Evolutionary conservation across 2,329 filamentous ascomycete genomes (phyloP).

Genomic region (Colletotrichum musicola): DNA sequence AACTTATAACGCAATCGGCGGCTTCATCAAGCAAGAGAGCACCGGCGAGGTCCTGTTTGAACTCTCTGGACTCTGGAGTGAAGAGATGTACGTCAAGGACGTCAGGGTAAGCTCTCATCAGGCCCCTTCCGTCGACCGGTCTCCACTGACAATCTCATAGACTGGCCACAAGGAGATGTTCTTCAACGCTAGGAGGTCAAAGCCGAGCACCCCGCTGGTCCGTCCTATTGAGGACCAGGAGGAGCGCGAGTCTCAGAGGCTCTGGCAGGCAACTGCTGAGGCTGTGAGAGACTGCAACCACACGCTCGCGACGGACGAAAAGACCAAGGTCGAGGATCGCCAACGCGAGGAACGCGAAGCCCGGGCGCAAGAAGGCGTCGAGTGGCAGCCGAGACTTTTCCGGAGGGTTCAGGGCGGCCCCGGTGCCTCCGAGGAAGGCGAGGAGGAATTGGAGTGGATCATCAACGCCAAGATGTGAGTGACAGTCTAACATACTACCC

Average conservation of each 20-base stretch:
- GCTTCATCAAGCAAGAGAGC: slow-evolving; percentile 87
- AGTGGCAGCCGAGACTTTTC: slow-evolving; percentile 93
- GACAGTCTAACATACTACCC: neutral
- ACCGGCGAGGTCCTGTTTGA: slow-evolving; percentile 92
- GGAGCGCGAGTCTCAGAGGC: slow-evolving; percentile 87
- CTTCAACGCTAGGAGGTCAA: slow-evolving; percentile 86
- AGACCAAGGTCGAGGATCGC: slow-evolving; percentile 93
- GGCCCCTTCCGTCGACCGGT: neutral
- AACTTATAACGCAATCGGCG: slow-evolving; percentile 95
- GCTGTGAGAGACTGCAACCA: slow-evolving; percentile 90
- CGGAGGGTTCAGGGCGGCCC: slow-evolving; percentile 78
- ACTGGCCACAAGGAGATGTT: slow-evolving; percentile 90
- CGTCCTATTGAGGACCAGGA: slow-evolving; percentile 88
- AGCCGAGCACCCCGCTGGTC: slow-evolving; percentile 78
- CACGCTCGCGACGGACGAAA: slow-evolving; percentile 90
- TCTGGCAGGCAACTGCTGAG: slow-evolving; percentile 86
- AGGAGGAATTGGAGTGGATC: slow-evolving; percentile 95
- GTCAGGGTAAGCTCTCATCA: slow-evolving; percentile 68
- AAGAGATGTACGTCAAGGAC: slow-evolving; percentile 94
- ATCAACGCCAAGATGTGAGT: slow-evolving; percentile 86
- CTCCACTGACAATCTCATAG: slow-evolving; percentile 57
- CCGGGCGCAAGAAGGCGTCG: slow-evolving; percentile 80
- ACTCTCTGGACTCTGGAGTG: slow-evolving; percentile 91
- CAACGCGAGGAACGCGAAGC: slow-evolving; percentile 90
- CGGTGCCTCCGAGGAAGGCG: slow-evolving; percentile 80